Base-by-base conservation (phyloP, 805 yeast genomes). In the Wickerhamiella australiensis region DNA sequence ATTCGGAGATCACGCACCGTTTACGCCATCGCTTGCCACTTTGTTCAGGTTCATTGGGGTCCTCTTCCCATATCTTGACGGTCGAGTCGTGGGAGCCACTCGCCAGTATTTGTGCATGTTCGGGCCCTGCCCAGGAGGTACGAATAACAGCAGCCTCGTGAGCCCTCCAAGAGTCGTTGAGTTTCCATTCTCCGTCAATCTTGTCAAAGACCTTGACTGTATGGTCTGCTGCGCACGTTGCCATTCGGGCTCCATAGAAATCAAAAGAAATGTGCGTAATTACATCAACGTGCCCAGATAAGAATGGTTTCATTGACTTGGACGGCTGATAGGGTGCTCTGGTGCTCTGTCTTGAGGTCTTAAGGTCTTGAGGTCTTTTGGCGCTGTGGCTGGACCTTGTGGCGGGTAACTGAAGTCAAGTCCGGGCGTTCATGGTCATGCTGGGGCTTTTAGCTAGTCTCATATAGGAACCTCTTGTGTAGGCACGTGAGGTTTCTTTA, bases 161-260 rank as follows among this genome's bases (percentile, higher is more conserved):
- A 0, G 97, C 97, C 56, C 83, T 84, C 94, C 96, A 92, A 44
- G 84, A 79, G 65, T 90, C 96, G 59, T 81, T 80, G 50, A 85
- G 66, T 17, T 76, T 76, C 97, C 97, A 92, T 17, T 78, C 73
- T n/a, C 75, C 76, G 50, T 46, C 57, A 23, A 73, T 67, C 29
- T 82, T 68, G 61, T 85, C 90, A 63, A 87, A 92, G 27, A 92
- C 88, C 60, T 86, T 85, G 54, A 92, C 76, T 60, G 85, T 94
- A 59, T 88, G 96, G 66, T 92, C 98, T 0, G 94, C 85, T 3
- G 96, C 85, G 52, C 94, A 88, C 0, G 96, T 90, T 2, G 97
- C 98, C 50, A 92, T 71, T 53, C 87, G 85, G 49, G 80, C 78
- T 1, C 98, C 97, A 61, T 90, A 90, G 66, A 82, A 90, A 65